Conservation (phyloP, 345 rosid genomes). For the Citrus cavaleriei region DNA sequence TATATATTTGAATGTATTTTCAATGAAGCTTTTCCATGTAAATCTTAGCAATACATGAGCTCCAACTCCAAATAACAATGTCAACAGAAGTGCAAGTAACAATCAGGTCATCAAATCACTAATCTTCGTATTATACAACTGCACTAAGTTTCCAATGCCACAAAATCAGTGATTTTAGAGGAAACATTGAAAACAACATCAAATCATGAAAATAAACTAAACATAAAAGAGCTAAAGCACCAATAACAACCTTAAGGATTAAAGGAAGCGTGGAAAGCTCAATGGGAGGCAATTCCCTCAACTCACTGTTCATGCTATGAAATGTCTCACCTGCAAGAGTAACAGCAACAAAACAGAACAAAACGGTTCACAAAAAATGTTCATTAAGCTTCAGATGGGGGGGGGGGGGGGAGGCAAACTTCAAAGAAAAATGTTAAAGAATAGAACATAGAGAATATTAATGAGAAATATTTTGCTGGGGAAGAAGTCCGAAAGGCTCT, state of each 20-base stretch:
- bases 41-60: not conserved
- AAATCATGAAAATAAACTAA: not conserved
- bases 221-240: slow-evolving; percentile 10
- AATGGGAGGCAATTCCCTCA: slow-evolving; percentile 91
- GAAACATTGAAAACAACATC: not conserved
- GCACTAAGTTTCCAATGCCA: not conserved
- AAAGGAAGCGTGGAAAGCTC: slow-evolving; percentile 90
- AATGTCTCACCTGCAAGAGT: slow-evolving; percentile 66
- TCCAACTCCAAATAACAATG: not conserved
- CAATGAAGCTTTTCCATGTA: not conserved
- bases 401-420: not conserved
- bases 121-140: not conserved
- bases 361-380: not conserved
- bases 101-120: not conserved
- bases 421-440: not conserved
- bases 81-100: not conserved
- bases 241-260: slow-evolving; percentile 65
- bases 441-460: not conserved
- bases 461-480: not conserved
- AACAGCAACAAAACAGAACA: not conserved
- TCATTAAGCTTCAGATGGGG: not conserved
- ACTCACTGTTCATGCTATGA: slow-evolving; percentile 70
- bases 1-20: not conserved
- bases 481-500: not conserved
- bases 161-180: not conserved